Evolutionary conservation across 2,329 filamentous ascomycete species (phyloP).

Genomic region (Aspergillus sp.): DNA sequence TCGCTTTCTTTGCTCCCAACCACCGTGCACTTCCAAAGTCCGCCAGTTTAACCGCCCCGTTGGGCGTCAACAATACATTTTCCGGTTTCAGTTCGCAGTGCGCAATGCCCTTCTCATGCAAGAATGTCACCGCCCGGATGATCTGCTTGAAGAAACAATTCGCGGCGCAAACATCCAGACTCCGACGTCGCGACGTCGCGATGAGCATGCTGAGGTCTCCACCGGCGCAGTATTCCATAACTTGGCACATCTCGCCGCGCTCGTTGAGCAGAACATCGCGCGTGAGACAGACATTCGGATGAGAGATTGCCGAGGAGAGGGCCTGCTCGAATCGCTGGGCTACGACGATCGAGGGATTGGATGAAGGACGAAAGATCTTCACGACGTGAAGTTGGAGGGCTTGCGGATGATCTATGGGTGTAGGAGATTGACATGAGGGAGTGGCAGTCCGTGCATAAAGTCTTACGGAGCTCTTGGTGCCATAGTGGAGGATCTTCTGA

Average conservation of each 20-base stretch:
- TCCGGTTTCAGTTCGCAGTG: conserved; percentile 94
- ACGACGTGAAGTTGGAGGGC: conserved; percentile 18
- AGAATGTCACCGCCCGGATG: conserved; percentile 48
- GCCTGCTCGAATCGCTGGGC: conserved; percentile 12
- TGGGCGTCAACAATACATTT: conserved; percentile 80
- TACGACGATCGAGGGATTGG: conserved; percentile 6
- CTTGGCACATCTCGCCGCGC: conserved; percentile 27
- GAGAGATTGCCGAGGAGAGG: conserved; percentile 18
- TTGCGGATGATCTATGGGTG: neutral
- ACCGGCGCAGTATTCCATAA: conserved; percentile 62
- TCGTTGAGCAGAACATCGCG: conserved; percentile 29
- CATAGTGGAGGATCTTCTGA: conserved; percentile 29
- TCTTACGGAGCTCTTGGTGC: conserved; percentile 25
- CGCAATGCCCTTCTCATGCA: conserved; percentile 81
- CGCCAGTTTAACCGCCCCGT: conserved; percentile 83
- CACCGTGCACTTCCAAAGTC: conserved; percentile 69
- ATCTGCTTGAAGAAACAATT: conserved; percentile 82
- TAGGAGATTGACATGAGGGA: neutral
- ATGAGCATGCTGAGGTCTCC: conserved; percentile 84
- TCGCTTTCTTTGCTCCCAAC: neutral
- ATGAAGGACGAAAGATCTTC: conserved; percentile 29
- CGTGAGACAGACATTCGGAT: conserved; percentile 31
- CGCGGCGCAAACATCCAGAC: conserved; percentile 78
- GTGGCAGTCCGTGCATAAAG: conserved; percentile 15
- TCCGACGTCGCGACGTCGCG: conserved; percentile 67